Evolutionary conservation across 2,329 filamentous ascomycete species (phyloP), one percentile per base, ranked within the genome.

Genomic region (Nothopassalora personata): DNA sequence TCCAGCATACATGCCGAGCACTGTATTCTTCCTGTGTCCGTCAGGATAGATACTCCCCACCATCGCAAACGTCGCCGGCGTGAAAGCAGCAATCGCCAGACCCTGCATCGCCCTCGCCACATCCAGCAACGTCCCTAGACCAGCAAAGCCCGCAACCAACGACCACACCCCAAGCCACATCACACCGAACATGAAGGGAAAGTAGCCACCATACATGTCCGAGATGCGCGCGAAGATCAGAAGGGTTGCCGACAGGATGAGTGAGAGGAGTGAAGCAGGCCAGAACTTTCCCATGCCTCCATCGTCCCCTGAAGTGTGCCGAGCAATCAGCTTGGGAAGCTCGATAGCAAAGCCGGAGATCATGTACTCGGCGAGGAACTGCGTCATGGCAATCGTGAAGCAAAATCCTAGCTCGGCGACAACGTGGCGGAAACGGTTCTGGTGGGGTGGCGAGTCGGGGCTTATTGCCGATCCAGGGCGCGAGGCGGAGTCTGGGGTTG

Each of bases 271-370:
- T 0, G 69, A 67, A 0, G 72, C 71, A 3, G 72, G 72, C 72
- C 72, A 74, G 63, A 74, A 71, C 23, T 64, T 58, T 10, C 70
- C 69, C 39, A 68, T 67, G 13, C 55, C 54, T 3, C 60, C 59
- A 4, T 60, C 43, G 6, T 59, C 57, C 19, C 60, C 45, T 4
- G 49, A 49, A 8, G 34, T 19, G 39, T 62, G 60, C 11, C 57
- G 57, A 11, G 60, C 34, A 18, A 69, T 57, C 28, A 74, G 62
- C 8, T 65, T 65, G 5, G 72, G 69, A 0, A 74, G 66, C 27
- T 73, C 68, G 19, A 73, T 66, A 0, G 71, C 70, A 53, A 74
- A 74, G 11, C 72, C 72, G 1, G 70, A 71, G 53, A 74, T 73
- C 60, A 73, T 66, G 61, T 72, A 74, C 36, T 74, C 72, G 30